A percentile compares a stretch with the other conserved stretches of the same genome.
Conservation (phyloP, 768 basidiomycete species). For the Pulveroboletus sp. region DNA sequence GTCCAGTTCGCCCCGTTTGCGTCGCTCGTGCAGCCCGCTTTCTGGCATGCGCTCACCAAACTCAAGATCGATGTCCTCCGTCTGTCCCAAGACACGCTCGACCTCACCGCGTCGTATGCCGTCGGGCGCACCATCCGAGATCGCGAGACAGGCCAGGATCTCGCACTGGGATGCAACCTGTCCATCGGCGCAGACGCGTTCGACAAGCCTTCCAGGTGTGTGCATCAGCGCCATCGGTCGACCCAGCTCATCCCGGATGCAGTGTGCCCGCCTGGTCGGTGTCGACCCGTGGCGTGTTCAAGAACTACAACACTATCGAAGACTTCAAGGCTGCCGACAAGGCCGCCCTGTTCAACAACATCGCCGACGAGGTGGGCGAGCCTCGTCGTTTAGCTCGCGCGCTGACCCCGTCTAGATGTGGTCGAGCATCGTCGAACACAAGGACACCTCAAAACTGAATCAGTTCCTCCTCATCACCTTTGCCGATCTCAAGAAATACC, state of each 20-base stretch:
- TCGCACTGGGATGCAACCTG: conserved; percentile 69
- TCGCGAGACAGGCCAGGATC: conserved; percentile 69
- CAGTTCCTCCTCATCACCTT: conserved; percentile 89
- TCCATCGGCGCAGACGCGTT: conserved; percentile 67
- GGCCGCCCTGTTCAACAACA: conserved; percentile 73
- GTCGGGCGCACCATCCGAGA: conserved; percentile 73
- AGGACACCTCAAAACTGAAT: conserved; percentile 57
- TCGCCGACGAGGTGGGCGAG: conserved; percentile 60
- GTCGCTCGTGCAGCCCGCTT: conserved; percentile 83
- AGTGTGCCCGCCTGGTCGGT: conserved; percentile 52
- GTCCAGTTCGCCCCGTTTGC: conserved; percentile 90
- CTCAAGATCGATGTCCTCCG: conserved; percentile 90
- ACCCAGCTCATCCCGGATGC: conserved; percentile 1
- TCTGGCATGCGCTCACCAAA: conserved; percentile 88
- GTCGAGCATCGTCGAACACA: conserved; percentile 52
- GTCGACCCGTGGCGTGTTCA: conserved; percentile 62
- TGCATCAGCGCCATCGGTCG: conserved; percentile 17
- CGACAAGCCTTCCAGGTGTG: conserved; percentile 43
- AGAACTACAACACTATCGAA: conserved; percentile 97
- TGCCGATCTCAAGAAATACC: conserved; percentile 97
- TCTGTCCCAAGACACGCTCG: conserved; percentile 69
- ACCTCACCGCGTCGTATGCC: conserved; percentile 66
- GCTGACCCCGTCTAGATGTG: conserved; percentile 53
- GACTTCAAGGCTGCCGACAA: conserved; percentile 92
- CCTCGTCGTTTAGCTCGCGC: neutral